Evolutionary conservation across 2,329 filamentous ascomycete species (phyloP).

Genomic region (Penicillium concentricum): DNA sequence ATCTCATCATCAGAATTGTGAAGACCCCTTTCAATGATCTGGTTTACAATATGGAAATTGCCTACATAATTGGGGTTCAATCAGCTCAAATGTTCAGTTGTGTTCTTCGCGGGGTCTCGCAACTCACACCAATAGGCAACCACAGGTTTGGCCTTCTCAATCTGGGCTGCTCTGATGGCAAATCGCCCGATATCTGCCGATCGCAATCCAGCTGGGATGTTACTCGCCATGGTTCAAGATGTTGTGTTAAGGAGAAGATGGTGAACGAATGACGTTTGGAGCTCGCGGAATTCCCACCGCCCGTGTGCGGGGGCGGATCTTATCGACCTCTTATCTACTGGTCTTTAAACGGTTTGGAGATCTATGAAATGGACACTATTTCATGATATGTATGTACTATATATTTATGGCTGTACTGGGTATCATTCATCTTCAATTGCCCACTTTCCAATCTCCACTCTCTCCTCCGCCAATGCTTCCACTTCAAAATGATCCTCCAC

Average conservation of each 20-base stretch:
- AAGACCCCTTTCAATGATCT: slow-evolving; percentile 77
- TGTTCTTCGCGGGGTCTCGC: background rate
- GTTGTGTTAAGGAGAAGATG: slow-evolving; percentile 4
- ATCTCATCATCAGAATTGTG: slow-evolving; percentile 77
- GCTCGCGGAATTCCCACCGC: slow-evolving; percentile 20
- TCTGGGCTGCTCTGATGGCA: slow-evolving; percentile 76
- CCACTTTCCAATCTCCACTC: slow-evolving; percentile 46
- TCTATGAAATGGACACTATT: background rate
- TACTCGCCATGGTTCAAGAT: slow-evolving; percentile 62
- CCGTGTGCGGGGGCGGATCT: slow-evolving; percentile 18
- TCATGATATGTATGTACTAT: background rate
- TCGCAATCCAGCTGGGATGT: slow-evolving; percentile 71
- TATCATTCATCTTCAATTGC: slow-evolving; percentile 34
- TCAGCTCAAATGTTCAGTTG: slow-evolving; percentile 13
- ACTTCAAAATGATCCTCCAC: slow-evolving; percentile 45
- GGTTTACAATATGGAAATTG: slow-evolving; percentile 89
- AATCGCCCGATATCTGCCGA: slow-evolving; percentile 81
- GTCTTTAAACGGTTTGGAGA: background rate
- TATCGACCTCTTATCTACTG: background rate
- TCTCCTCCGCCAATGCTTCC: slow-evolving; percentile 44
- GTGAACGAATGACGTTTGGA: slow-evolving; percentile 25
- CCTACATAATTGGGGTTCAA: slow-evolving; percentile 50
- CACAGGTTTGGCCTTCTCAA: slow-evolving; percentile 80
- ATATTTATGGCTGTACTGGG: background rate
- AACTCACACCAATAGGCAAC: slow-evolving; percentile 91